Evolutionary conservation across 2,329 filamentous ascomycete genomes (phyloP), one percentile per base, ranked within the genome.

Genomic region (Tolypocladium sp.): DNA sequence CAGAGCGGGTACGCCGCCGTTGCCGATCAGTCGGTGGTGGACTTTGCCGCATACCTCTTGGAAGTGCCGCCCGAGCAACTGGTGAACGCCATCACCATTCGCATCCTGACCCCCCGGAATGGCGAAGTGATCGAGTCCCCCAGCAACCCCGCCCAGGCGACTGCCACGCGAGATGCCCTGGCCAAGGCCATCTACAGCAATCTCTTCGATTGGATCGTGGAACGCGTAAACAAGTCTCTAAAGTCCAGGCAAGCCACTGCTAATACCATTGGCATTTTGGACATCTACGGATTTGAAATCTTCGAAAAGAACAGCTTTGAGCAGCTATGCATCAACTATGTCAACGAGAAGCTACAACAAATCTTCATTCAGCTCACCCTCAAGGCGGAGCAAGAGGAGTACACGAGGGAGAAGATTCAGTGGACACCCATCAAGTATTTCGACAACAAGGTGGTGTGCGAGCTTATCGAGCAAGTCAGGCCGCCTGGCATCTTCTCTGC

Each of bases 391-490:
- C 94, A 99, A 76, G 94, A 99, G 67, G 94, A 99, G 73, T 99
- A 99, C 69, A 91, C 89, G 20, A 82, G 90, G 55, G 94, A 99
- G 74, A 88, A 97, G 79, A 99, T 99, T 70, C 87, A 96, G 71
- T 99, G 94, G 94, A 97, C 92, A 0, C 94, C 94, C 2, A 99
- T 99, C 81, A 95, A 94, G 69, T 99, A 97, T 76, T 99, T 97
- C 68, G 94, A 99, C 76, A 99, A 99, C 82, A 97, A 97, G 80
- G 88, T 99, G 55, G 94, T 99, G 59, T 99, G 94, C 72, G 94
- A 97, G 62, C 75, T 99, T 69, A 99, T 99, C 66, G 94, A 99
- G 74, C 90, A 95, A 70, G 86, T 89, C 70, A 82, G 92, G 58
- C 94, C 94, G 7, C 89, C 91, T 1, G 94, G 94, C 69, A 86